phyloP scores from a whole-genome alignment of 305 asterid genomes.

The Ilex paraguariensis region DNA sequence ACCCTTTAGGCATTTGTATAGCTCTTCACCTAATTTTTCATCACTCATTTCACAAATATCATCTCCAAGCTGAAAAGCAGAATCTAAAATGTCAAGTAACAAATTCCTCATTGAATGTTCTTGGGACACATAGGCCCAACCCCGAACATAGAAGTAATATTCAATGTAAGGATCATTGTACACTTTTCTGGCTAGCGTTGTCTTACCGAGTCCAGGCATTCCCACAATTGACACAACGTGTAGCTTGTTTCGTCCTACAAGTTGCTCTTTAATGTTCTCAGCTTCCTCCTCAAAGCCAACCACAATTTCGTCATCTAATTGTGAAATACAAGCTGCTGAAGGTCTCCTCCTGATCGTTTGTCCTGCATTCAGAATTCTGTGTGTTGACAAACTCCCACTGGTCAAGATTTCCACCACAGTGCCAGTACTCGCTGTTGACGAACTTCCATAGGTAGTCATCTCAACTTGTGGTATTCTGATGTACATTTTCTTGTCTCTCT shows the following conservation, averaged over 20 bases:
- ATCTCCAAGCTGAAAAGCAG: neutral
- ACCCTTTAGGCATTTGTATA: neutral
- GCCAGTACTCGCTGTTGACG: conserved; percentile 23
- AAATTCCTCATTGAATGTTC: conserved; percentile 10
- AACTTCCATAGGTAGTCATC: conserved; percentile 2
- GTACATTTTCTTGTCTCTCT: neutral
- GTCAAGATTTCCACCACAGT: too few species aligned
- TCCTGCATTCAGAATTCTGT: neutral
- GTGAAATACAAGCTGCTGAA: neutral
- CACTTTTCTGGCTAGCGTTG: neutral
- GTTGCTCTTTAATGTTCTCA: neutral
- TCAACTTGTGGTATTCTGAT: neutral
- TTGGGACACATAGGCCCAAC: conserved; percentile 8
- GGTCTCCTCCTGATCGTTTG: neutral
- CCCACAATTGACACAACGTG: neutral
- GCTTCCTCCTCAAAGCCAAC: conserved; percentile 1
- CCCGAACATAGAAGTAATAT: neutral
- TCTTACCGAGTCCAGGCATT: neutral
- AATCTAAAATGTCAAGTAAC: conserved; percentile 15
- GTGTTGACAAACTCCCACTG: too few species aligned
- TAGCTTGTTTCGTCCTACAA: neutral
- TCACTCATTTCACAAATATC: neutral
- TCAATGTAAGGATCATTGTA: neutral
- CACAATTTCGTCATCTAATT: neutral
- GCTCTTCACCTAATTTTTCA: neutral